phyloP scores from a whole-genome alignment of 129 eudicot species.

The Oenanthe sinensis region DNA sequence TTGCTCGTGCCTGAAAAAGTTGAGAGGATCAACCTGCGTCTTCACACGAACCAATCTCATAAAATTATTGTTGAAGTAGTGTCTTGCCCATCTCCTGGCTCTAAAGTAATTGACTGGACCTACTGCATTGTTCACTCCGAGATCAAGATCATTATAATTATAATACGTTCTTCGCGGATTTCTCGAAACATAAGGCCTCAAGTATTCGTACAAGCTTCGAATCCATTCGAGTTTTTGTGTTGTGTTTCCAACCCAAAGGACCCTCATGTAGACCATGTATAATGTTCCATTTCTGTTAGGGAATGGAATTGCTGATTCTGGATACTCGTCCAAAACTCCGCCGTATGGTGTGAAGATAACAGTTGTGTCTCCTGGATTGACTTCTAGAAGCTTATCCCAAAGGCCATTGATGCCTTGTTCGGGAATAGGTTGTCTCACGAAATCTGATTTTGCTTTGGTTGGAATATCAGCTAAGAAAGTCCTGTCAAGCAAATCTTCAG shows the following conservation, averaged over 20 bases:
- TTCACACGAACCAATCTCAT: conserved; percentile 20
- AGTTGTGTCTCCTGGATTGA: not conserved
- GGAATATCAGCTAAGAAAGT: conserved; percentile 7
- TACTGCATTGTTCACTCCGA: conserved; percentile 9
- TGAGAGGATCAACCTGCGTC: conserved; percentile 13
- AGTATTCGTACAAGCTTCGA: not conserved
- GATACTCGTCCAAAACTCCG: conserved; percentile 8
- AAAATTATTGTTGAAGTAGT: conserved; percentile 20
- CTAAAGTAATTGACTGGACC: not conserved
- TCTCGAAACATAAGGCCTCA: conserved; percentile 18
- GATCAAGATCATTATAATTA: conserved; percentile 24
- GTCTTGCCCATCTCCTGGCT: conserved; percentile 16
- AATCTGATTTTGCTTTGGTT: conserved; percentile 18
- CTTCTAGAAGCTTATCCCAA: conserved; percentile 14
- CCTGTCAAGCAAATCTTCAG: conserved; percentile 7
- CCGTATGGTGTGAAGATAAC: conserved; percentile 11
- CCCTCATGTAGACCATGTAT: conserved; percentile 11
- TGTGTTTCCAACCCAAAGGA: not conserved
- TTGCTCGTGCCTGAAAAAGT: conserved; percentile 23
- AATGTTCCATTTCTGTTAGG: conserved; percentile 10
- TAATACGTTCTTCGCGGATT: conserved; percentile 20
- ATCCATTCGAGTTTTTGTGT: conserved; percentile 13
- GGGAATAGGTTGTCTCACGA: conserved; percentile 7
- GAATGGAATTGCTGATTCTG: conserved; percentile 15
- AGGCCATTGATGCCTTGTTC: conserved; percentile 14